phyloP scores from a whole-genome alignment of 1,284 basidiomycete species.

The Naganishia sp. region DNA sequence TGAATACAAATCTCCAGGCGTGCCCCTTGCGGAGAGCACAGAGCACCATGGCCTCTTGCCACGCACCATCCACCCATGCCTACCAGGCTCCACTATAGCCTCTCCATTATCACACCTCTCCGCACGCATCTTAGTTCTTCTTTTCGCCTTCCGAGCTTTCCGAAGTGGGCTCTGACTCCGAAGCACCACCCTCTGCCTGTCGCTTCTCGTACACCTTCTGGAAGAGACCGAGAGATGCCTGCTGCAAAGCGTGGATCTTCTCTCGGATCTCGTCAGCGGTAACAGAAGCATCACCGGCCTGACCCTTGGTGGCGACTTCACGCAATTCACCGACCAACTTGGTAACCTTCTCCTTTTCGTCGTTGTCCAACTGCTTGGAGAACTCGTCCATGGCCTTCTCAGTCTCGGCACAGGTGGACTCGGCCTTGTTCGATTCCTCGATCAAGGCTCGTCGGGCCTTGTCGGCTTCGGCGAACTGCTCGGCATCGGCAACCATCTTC shows the following conservation, averaged over 20 bases:
- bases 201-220: slow-evolving; percentile 96
- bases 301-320: slow-evolving; percentile 86
- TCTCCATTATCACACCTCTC: background rate
- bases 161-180: slow-evolving; percentile 32
- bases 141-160: slow-evolving; percentile 39
- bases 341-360: slow-evolving; percentile 90
- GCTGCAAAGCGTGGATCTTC: slow-evolving; percentile 89
- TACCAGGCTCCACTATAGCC: slow-evolving; percentile 4
- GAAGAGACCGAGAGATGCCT: slow-evolving; percentile 95
- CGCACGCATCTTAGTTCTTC: slow-evolving; percentile 36
- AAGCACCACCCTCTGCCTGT: slow-evolving; percentile 48
- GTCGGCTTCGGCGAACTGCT: slow-evolving; percentile 88
- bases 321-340: slow-evolving; percentile 84
- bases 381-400: slow-evolving; percentile 90
- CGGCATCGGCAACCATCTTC: slow-evolving; percentile 92
- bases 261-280: slow-evolving; percentile 85
- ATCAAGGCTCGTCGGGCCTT: slow-evolving; percentile 85
- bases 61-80: slow-evolving; percentile 3
- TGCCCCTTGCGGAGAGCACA: slow-evolving; percentile 26
- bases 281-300: slow-evolving; percentile 76
- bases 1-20: slow-evolving; percentile 16
- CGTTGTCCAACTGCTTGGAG: slow-evolving; percentile 89
- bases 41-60: slow-evolving; percentile 6
- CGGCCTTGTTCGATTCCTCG: slow-evolving; percentile 96
- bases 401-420: slow-evolving; percentile 90